phyloP scores from a whole-genome alignment of 2,329 filamentous ascomycete species.

The Aspergillus flavus region DNA sequence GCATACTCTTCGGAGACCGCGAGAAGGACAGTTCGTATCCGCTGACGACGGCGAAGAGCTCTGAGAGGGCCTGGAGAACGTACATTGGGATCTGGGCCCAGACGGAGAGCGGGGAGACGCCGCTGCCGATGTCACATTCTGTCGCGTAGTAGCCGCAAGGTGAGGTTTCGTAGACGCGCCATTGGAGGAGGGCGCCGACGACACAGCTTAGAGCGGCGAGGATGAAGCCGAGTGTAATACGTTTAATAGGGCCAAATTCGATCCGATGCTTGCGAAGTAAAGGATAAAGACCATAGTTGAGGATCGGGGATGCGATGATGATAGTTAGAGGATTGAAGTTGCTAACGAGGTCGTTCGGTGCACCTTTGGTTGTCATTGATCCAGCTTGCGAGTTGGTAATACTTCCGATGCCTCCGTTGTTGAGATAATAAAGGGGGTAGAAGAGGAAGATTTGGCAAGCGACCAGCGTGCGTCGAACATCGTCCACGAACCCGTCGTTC shows the following conservation, averaged over 20 bases:
- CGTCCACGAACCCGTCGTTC: background rate
- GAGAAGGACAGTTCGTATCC: background rate
- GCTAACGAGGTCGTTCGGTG: background rate
- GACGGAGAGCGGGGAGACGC: background rate
- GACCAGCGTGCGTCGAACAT: background rate
- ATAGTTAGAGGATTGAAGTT: background rate
- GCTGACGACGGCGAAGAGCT: background rate
- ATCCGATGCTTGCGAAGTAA: background rate
- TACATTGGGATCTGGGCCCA: background rate
- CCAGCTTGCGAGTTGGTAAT: background rate
- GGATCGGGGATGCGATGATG: background rate
- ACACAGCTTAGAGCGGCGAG: background rate
- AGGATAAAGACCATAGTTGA: background rate
- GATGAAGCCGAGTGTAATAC: background rate
- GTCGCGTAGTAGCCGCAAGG: background rate
- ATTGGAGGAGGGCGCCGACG: background rate
- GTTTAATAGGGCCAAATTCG: background rate
- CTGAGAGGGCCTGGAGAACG: background rate
- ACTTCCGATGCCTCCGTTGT: background rate
- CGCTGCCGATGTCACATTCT: background rate
- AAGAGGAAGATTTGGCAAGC: background rate
- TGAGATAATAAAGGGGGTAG: background rate
- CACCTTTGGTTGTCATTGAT: background rate
- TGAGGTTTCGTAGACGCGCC: background rate
- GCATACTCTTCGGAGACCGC: background rate